Conservation (phyloP, 345 rosid species). For the Tarenaya hassleriana region DNA sequence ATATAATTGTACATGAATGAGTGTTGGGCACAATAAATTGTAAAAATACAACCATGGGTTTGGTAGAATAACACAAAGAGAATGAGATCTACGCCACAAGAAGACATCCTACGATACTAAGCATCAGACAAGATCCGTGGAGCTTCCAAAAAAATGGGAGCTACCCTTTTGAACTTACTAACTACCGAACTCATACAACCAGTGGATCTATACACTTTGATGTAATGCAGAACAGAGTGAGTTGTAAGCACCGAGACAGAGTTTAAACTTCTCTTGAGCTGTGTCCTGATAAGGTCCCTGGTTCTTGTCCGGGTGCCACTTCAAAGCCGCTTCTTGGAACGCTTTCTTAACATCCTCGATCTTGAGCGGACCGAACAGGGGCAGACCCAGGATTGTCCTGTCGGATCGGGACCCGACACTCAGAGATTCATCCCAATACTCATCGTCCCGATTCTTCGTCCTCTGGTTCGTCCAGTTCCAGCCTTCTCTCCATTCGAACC, state of each 20-base stretch:
- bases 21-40: too few species aligned
- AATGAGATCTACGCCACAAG: too few species aligned
- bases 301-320: constrained; percentile 95
- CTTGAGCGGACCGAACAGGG: constrained; percentile 53
- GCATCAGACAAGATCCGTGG: too few species aligned
- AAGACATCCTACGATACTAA: too few species aligned
- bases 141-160: too few species aligned
- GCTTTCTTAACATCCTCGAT: constrained; percentile 80
- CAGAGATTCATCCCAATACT: constrained; percentile 30
- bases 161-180: not conserved
- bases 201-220: constrained; percentile 10
- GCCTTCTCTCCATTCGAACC: constrained; percentile 59
- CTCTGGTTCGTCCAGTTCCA: constrained; percentile 37
- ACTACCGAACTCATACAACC: constrained; percentile 12
- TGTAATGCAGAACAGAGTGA: constrained; percentile 60
- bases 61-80: too few species aligned
- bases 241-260: constrained; percentile 70
- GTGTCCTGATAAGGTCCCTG: constrained; percentile 67
- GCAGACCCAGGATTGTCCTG: constrained; percentile 58
- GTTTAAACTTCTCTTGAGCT: constrained; percentile 87
- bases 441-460: constrained; percentile 34
- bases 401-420: constrained; percentile 51
- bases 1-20: too few species aligned
- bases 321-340: constrained; percentile 65
- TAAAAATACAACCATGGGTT: too few species aligned